Conservation (phyloP, 2,329 filamentous ascomycete genomes). For the Neonectria neomacrospora region DNA sequence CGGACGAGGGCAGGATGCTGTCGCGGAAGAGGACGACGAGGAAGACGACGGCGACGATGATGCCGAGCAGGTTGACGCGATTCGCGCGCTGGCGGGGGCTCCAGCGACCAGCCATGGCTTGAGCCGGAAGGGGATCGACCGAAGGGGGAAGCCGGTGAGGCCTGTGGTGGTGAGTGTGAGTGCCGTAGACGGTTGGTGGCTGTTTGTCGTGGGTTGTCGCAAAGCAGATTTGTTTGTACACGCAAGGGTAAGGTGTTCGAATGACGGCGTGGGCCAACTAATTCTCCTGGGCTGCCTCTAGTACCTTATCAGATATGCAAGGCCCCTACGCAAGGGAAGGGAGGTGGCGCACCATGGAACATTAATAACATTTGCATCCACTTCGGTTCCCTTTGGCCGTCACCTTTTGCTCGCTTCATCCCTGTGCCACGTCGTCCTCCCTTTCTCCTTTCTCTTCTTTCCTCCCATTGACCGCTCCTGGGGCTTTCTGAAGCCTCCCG, state of each 20-base stretch:
- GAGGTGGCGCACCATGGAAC: constrained; percentile 4
- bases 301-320: too few species aligned
- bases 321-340: background rate
- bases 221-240: background rate
- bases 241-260: background rate
- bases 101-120: constrained; percentile 40
- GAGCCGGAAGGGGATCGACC: background rate
- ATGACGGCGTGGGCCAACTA: background rate
- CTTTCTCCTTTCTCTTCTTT: background rate
- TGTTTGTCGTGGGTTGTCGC: background rate
- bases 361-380: background rate
- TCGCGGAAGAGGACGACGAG: constrained; percentile 43
- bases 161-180: background rate
- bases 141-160: background rate
- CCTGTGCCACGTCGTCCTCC: background rate
- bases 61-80: constrained; percentile 42
- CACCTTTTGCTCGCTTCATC: too few species aligned
- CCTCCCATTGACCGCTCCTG: background rate
- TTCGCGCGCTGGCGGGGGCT: constrained; percentile 43
- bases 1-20: constrained; percentile 34
- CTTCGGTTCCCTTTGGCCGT: too few species aligned
- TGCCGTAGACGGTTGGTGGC: too few species aligned
- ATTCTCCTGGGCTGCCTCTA: background rate
- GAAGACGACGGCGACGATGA: constrained; percentile 40
- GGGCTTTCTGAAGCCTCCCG: background rate